Base-by-base conservation (phyloP, 2,329 filamentous ascomycete species). In the Venturia pyrina region DNA sequence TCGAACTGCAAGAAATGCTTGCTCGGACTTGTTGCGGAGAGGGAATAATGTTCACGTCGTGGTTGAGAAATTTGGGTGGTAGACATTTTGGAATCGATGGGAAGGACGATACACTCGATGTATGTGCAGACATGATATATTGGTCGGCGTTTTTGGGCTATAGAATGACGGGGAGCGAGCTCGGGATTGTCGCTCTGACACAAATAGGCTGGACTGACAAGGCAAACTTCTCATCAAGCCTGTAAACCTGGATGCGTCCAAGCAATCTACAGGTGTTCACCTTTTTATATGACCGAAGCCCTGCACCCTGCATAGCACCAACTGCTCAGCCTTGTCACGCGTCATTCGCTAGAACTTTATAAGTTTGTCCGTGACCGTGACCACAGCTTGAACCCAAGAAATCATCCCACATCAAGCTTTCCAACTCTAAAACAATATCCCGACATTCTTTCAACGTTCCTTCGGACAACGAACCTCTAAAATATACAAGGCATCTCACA, bases 11-110 rank as follows among this genome's bases (percentile, higher is more conserved):
- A 78, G 85, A 69, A 89, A 88, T 72, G 75, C 77, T 2, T 86
- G 82, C 71, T 81, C 85, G 1, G 70, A 71, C 6, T 74, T 84
- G 66, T 76, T 85, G 11, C 73, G 75, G 64, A 69, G 76, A 8
- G 86, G 85, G 0, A 73, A 72, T 61, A 72, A 82, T 70, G 75
- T 88, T 3, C 73, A 79, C 65, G 77, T 88, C 62, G 76, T 79
- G 37, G 82, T 88, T 34, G 87, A 89, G 82, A 89, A 89, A 71
- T 88, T 88, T 78, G 86, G 85, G 1, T 89, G 86, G 86, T 89
- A 65, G 40, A 70, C 67, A 63, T 69, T 28, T 62, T 68, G 43
- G 28, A 43, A 50, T 37, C n/a, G 15, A 59, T n/a, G 37, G 6
- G 60, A 21, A 40, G 28, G 28, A 57, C 32, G 53, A 34, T 57